Evolutionary conservation across 306 rosid species (phyloP).

Genomic region (Acacia acuminata): DNA sequence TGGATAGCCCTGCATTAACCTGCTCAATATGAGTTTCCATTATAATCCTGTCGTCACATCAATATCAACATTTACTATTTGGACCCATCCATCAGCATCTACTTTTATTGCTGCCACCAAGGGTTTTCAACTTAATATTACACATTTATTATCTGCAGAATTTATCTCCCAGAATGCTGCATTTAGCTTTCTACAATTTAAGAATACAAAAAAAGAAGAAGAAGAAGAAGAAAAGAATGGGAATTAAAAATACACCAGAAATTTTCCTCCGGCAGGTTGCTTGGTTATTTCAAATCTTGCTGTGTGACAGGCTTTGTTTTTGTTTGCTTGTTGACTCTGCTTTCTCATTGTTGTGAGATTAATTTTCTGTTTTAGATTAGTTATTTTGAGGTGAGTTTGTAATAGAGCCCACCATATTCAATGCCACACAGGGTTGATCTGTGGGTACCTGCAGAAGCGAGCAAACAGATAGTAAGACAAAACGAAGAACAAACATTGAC

Average conservation of each 20-base stretch:
- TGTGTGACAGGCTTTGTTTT: conserved; percentile 12
- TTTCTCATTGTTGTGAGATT: background rate
- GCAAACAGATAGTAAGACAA: conserved; percentile 10
- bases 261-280: background rate
- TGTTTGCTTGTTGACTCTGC: conserved; percentile 11
- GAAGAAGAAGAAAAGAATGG: conserved; percentile 2
- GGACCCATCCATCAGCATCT: background rate
- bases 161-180: background rate
- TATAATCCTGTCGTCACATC: background rate
- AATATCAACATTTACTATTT: background rate
- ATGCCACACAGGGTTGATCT: conserved; percentile 82
- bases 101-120: background rate
- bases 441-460: conserved; percentile 63
- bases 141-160: background rate
- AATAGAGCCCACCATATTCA: conserved; percentile 65
- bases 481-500: background rate
- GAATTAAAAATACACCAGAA: conserved; percentile 5
- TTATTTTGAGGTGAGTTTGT: conserved; percentile 67
- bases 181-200: background rate
- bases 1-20: background rate
- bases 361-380: background rate
- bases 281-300: background rate
- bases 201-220: background rate
- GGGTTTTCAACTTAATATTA: background rate
- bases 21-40: background rate